Conservation (phyloP, 306 rosid species). For the Corylus americana region DNA sequence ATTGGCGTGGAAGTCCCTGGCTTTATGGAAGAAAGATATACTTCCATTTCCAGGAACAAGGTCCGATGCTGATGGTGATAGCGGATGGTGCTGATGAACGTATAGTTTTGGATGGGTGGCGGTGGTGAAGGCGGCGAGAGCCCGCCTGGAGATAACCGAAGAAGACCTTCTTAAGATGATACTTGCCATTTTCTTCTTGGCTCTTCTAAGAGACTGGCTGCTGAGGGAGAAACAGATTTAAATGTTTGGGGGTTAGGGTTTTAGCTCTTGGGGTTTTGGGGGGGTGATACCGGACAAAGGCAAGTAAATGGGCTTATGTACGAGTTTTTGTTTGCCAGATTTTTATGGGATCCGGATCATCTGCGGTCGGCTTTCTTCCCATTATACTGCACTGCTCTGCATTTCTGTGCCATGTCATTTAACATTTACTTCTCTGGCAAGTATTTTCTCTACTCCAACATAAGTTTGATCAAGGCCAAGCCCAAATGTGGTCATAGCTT, state of each 20-base stretch:
- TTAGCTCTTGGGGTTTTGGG: neutral
- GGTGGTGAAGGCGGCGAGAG: conserved; percentile 47
- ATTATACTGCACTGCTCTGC: neutral
- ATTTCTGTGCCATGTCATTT: neutral
- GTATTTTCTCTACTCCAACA: too few relatives aligned
- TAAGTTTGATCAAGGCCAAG: too few relatives aligned
- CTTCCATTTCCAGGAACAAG: neutral
- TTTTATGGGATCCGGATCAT: conserved; percentile 14
- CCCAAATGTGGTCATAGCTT: too few relatives aligned
- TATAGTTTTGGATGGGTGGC: neutral
- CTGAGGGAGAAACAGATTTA: too few relatives aligned
- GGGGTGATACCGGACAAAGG: conserved; percentile 9
- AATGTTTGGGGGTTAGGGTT: conserved; percentile 26
- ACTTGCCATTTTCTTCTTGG: conserved; percentile 34
- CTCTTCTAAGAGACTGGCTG: neutral
- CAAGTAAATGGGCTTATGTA: neutral
- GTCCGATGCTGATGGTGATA: conserved; percentile 12
- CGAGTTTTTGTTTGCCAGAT: neutral
- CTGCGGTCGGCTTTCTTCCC: conserved; percentile 1
- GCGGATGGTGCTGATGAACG: conserved; percentile 1
- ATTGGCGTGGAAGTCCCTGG: conserved; percentile 48
- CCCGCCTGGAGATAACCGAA: conserved; percentile 36
- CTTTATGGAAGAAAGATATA: conserved; percentile 25
- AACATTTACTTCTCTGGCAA: too few relatives aligned
- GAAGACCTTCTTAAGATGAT: conserved; percentile 45